Percentiles rank a stretch among this genome's conserved stretches.
phyloP scores from a whole-genome alignment of 495 filamentous ascomycete genomes.

The Evansstolkia leycettana region DNA sequence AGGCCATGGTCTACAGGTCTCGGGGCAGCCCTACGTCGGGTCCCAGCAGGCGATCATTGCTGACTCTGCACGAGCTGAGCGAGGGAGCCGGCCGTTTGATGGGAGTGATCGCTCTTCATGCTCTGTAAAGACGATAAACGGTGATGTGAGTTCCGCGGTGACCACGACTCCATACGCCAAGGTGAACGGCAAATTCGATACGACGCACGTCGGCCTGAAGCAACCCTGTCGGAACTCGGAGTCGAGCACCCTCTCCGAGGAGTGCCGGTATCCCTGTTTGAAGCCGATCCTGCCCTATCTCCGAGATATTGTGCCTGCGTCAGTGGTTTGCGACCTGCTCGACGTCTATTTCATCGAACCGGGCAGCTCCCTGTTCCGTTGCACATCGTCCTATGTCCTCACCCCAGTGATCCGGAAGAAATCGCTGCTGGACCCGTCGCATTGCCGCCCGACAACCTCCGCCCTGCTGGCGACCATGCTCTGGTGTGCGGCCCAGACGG shows the following conservation, averaged over 20 bases:
- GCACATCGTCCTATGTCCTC: conserved; percentile 23
- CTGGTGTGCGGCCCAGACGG: conserved; percentile 27
- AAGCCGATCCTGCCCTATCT: conserved; percentile 23
- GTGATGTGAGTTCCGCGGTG: too few species aligned
- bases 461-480: conserved; percentile 26
- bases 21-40: too few species aligned
- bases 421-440: conserved; percentile 18
- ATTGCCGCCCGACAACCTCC: conserved; percentile 20
- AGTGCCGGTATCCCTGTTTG: conserved; percentile 12
- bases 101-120: too few species aligned
- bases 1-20: too few species aligned
- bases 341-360: conserved; percentile 39
- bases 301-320: conserved; percentile 22
- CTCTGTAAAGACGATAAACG: too few species aligned
- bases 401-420: conserved; percentile 23
- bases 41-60: neutral
- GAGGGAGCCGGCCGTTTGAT: too few species aligned
- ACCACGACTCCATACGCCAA: too few species aligned
- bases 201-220: neutral
- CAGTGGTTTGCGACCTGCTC: conserved; percentile 36
- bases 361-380: conserved; percentile 26
- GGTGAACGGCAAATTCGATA: neutral
- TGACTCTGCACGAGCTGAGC: neutral
- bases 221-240: neutral
- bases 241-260: neutral